Conservation (phyloP, 2,329 filamentous ascomycete genomes). For the Aspergillus sp. region DNA sequence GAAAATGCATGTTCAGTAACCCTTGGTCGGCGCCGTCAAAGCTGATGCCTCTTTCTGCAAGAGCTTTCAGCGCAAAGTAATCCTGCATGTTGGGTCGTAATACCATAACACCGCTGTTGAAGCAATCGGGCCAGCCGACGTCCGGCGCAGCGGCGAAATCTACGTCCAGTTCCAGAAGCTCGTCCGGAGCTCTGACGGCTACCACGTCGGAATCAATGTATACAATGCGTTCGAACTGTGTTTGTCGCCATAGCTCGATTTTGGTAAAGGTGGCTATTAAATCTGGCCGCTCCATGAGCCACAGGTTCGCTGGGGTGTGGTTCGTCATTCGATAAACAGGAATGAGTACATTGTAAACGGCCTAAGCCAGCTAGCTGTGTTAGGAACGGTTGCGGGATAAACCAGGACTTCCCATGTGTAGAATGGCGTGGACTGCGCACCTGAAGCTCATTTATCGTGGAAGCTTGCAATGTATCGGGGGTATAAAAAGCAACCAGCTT, state of each 20-base stretch:
- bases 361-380: constrained; percentile 49
- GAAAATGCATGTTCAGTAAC: constrained; percentile 91
- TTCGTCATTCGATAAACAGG: constrained; percentile 80
- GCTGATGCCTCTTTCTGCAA: constrained; percentile 83
- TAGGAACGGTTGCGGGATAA: constrained; percentile 15
- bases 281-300: constrained; percentile 88
- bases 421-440: constrained; percentile 43
- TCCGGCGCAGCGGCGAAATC: constrained; percentile 77
- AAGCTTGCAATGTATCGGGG: constrained; percentile 71
- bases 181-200: constrained; percentile 85
- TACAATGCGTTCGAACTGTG: constrained; percentile 86
- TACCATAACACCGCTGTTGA: constrained; percentile 98
- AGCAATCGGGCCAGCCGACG: constrained; percentile 96
- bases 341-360: constrained; percentile 84
- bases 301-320: constrained; percentile 74
- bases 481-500: constrained; percentile 85
- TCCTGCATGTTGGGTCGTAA: constrained; percentile 82
- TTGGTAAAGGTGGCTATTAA: constrained; percentile 94
- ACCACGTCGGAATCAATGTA: constrained; percentile 95
- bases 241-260: constrained; percentile 89
- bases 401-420: neutral
- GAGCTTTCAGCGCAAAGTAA: constrained; percentile 78
- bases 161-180: constrained; percentile 72
- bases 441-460: constrained; percentile 76
- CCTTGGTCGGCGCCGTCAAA: constrained; percentile 98